phyloP scores from a whole-genome alignment of 768 basidiomycete genomes.

The Kwoniella dejecticola region DNA sequence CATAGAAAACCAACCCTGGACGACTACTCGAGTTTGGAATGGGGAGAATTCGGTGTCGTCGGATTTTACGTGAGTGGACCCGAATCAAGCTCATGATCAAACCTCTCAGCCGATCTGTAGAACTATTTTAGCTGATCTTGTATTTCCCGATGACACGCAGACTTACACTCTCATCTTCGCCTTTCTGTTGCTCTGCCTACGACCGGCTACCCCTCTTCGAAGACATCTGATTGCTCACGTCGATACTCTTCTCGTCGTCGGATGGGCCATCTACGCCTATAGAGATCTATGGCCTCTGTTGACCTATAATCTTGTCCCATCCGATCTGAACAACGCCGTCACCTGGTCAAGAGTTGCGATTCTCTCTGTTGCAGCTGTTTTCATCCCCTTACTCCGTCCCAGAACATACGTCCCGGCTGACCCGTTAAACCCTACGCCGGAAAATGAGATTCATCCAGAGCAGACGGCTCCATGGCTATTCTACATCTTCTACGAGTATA shows the following conservation, averaged over 20 bases:
- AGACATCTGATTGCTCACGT: slow-evolving; percentile 59
- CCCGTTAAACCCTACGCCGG: slow-evolving; percentile 51
- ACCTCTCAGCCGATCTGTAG: too few relatives aligned
- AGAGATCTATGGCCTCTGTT: slow-evolving; percentile 65
- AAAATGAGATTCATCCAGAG: slow-evolving; percentile 57
- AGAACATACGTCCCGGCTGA: slow-evolving; percentile 65
- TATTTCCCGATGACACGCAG: slow-evolving; percentile 52
- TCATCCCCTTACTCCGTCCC: slow-evolving; percentile 64
- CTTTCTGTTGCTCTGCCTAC: slow-evolving; percentile 57
- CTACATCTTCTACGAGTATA: slow-evolving; percentile 60
- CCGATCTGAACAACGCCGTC: slow-evolving; percentile 58
- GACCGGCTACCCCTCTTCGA: slow-evolving; percentile 56
- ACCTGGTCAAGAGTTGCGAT: slow-evolving; percentile 64
- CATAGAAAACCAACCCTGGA: slow-evolving; percentile 46
- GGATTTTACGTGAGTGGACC: slow-evolving; percentile 54
- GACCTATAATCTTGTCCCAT: slow-evolving; percentile 61
- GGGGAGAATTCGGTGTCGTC: slow-evolving; percentile 52
- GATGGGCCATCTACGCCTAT: slow-evolving; percentile 62
- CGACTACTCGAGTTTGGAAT: slow-evolving; percentile 46
- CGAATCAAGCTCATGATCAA: neutral
- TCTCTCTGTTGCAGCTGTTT: slow-evolving; percentile 59
- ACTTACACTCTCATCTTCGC: slow-evolving; percentile 60
- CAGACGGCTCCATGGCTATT: slow-evolving; percentile 62
- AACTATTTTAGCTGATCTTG: too few relatives aligned
- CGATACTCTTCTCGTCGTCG: slow-evolving; percentile 60